Percentiles rank a stretch among this genome's conserved stretches.
Conservation (phyloP, 768 basidiomycete genomes). For the Pisolithus tinctorius region DNA sequence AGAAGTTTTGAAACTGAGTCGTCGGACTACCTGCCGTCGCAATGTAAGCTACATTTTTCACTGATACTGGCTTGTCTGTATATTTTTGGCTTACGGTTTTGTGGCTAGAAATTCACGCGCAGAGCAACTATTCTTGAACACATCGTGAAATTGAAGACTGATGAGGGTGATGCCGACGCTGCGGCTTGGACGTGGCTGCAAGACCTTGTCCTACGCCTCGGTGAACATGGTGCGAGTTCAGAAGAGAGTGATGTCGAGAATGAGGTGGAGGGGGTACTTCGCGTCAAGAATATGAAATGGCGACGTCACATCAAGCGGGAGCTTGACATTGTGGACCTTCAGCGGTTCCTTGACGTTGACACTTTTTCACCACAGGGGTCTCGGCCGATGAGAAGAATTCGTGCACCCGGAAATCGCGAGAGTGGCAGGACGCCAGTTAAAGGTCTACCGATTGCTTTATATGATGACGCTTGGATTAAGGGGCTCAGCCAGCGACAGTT, state of each 20-base stretch:
- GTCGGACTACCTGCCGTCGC: background rate
- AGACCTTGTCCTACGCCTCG: background rate
- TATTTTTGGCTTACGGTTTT: background rate
- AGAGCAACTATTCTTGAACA: background rate
- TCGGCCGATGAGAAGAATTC: background rate
- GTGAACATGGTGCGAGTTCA: slow-evolving; percentile 10
- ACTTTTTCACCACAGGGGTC: slow-evolving; percentile 1
- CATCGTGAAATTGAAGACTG: background rate
- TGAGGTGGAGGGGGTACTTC: background rate
- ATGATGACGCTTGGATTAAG: slow-evolving; percentile 1
- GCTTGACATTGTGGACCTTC: background rate
- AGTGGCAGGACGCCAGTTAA: background rate
- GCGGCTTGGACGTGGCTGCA: slow-evolving; percentile 6
- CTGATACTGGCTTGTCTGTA: background rate
- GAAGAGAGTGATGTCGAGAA: slow-evolving; percentile 9
- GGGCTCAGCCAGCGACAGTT: slow-evolving; percentile 1
- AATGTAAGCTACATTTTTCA: slow-evolving; percentile 1
- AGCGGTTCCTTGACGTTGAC: background rate
- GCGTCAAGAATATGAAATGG: slow-evolving; percentile 8
- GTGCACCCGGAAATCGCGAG: background rate
- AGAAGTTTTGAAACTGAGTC: background rate
- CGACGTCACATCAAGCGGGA: background rate
- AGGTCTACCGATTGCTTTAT: slow-evolving; percentile 1
- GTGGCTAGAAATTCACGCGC: slow-evolving; percentile 1
- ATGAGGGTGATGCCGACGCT: background rate